Base-by-base conservation (phyloP, 148 eudicot species). In the Agrostemma githago region DNA sequence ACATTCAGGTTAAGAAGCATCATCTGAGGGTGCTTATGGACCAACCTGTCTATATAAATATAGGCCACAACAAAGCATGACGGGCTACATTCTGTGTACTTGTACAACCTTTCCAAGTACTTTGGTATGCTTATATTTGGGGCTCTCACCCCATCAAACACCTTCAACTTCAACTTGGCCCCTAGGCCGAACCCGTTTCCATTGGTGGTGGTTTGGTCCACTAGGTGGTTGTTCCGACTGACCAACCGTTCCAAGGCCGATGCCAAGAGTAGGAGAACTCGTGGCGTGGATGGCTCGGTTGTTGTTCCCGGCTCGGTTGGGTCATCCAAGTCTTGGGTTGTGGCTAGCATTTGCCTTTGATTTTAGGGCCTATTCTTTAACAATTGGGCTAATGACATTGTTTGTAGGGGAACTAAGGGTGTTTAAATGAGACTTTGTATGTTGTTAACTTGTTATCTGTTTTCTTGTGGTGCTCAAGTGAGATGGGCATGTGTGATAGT, bases 31-130 rank as follows among this genome's bases (percentile, higher is more conserved):
- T 87, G 85, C 6, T 71, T 83, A 54, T 94, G 98, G 4, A 89
- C 73, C 79, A 94, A 70, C 82, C 98, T 77, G 71, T 94, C 98
- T 39, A 94, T 88, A 43, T 92, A 94, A 43, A 94, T 87, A 77
- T 82, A 94, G 8, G 88, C 98, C 34, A 92, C 98, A 71, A 90
- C 98, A 48, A 91, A 94, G 74, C 98, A 94, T 37, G 98, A 86
- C 1, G 96, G 98, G 67, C 97, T 92, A 73, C 98, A 94, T 62
- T 88, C 82, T 5, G 90, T 88, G 73, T 89, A 92, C 79, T 92
- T 94, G 76, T 86, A 94, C 43, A 94, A 78, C 85, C 98, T 88
- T 80, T 91, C 93, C 85, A 94, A 80, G 53, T 94, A 94, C 80
- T 92, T 94, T 1, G 74, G 84, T 74, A 94, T 83, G 44, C 90